A percentile compares a stretch with the other conserved stretches of the same genome.
These are phyloP conservation scores for Tolypocladium nubicola DNA, from an alignment of 2,329 filamentous ascomycete genomes.

Conservation along the genomic window DNA sequence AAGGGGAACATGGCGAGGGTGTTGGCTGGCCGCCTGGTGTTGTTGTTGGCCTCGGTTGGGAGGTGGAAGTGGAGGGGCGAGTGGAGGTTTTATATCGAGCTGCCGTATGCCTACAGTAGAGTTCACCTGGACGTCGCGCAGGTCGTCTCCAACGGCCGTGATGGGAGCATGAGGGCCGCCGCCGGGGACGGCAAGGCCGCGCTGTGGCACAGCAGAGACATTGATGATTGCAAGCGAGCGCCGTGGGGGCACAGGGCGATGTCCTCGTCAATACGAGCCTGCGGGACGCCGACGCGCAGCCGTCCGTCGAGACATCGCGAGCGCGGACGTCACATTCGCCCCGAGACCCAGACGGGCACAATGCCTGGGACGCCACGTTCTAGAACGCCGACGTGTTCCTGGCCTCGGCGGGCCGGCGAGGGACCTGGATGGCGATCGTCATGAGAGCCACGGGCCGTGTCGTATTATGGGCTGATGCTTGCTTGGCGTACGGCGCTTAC, in stretches of 20 bases:
- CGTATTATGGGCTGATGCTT: background rate
- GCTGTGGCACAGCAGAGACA: background rate
- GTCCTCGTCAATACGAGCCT: background rate
- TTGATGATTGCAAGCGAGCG: background rate
- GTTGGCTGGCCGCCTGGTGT: background rate
- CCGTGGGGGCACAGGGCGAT: background rate
- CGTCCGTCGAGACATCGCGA: background rate
- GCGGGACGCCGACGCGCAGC: background rate
- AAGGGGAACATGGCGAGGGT: conserved; percentile 40
- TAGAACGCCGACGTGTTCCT: no score
- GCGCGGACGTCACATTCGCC: background rate
- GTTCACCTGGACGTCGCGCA: background rate
- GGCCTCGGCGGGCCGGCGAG: no score
- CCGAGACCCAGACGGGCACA: background rate
- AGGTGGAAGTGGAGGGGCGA: background rate
- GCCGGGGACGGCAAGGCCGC: background rate
- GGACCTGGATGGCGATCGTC: no score
- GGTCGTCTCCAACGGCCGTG: background rate
- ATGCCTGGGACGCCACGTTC: no score
- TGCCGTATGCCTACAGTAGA: background rate
- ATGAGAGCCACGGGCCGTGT: background rate
- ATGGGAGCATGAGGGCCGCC: background rate
- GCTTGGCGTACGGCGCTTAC: no score
- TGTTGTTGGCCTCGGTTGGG: background rate
- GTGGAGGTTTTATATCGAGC: background rate